Percentiles rank a stretch among this genome's conserved stretches.
Conservation (phyloP, 257 asterid genomes). For the Fraxinus pennsylvanica region DNA sequence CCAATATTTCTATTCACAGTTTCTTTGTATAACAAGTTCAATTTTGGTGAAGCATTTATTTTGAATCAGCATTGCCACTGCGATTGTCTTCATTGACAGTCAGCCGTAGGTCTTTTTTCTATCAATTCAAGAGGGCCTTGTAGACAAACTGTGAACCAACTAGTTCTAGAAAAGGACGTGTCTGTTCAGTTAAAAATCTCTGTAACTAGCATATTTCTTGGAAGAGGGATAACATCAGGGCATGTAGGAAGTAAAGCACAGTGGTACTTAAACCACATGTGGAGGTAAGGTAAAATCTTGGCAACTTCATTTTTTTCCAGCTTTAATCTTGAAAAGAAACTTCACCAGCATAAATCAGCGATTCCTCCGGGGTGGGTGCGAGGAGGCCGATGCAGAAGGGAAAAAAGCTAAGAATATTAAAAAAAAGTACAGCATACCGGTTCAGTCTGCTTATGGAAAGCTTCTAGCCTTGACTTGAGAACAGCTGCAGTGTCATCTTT, state of each 20-base stretch:
- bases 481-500: constrained; percentile 94
- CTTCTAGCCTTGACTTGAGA: constrained; percentile 89
- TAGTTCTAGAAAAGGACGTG: background rate
- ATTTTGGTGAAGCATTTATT: background rate
- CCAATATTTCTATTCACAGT: background rate
- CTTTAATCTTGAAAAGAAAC: background rate
- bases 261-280: background rate
- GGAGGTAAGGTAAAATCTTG: background rate
- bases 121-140: background rate
- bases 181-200: background rate
- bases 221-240: background rate
- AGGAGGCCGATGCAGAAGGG: background rate
- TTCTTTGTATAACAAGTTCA: background rate
- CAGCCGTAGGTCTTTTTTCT: background rate
- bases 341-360: background rate
- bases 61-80: background rate
- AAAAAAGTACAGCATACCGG: constrained; percentile 50
- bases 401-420: background rate
- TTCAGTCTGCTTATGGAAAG: constrained; percentile 88
- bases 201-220: background rate
- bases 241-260: background rate
- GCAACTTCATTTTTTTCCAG: background rate
- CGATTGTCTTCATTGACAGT: background rate
- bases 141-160: background rate
- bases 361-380: background rate